Conservation (phyloP, 1,284 basidiomycete genomes). For the Limonomyces culmigenus region DNA sequence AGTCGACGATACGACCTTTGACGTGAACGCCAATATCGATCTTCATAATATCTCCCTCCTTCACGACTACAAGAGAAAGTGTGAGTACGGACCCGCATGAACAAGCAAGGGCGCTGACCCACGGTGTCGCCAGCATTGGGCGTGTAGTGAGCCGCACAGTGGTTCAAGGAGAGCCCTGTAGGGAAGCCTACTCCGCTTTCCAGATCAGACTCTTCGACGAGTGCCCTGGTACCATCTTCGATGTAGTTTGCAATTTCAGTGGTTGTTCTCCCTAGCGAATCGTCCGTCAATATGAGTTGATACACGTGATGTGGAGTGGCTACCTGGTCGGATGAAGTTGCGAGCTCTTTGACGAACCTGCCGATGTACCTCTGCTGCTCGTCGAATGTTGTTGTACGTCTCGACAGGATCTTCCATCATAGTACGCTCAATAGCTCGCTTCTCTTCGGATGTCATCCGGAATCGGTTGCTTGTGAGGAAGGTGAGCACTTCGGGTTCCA, state of each 20-base stretch:
- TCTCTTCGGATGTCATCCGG: constrained; percentile 85
- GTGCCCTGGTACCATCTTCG: constrained; percentile 78
- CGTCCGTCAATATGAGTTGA: too few species aligned
- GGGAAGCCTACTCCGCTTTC: constrained; percentile 88
- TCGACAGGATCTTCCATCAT: constrained; percentile 63
- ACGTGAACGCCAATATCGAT: constrained; percentile 98
- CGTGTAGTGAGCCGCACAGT: constrained; percentile 94
- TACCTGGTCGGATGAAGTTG: constrained; percentile 79
- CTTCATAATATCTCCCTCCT: constrained; percentile 81
- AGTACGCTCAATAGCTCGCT: constrained; percentile 67
- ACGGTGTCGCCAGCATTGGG: constrained; percentile 90
- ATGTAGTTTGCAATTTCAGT: constrained; percentile 90
- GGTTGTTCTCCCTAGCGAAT: too few species aligned
- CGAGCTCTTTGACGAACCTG: constrained; percentile 79
- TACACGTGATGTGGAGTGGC: constrained; percentile 64
- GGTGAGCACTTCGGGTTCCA: constrained; percentile 4
- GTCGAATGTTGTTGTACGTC: constrained; percentile 81
- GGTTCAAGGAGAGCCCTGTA: constrained; percentile 89
- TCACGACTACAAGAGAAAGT: constrained; percentile 60
- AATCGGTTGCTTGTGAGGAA: constrained; percentile 49
- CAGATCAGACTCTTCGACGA: constrained; percentile 85
- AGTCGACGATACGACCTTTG: constrained; percentile 86
- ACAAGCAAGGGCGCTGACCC: constrained; percentile 32
- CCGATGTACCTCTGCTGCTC: constrained; percentile 91
- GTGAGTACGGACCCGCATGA: too few species aligned